Evolutionary conservation across 768 basidiomycete genomes (phyloP).

Genomic region (Neoboletus subvelutipes): DNA sequence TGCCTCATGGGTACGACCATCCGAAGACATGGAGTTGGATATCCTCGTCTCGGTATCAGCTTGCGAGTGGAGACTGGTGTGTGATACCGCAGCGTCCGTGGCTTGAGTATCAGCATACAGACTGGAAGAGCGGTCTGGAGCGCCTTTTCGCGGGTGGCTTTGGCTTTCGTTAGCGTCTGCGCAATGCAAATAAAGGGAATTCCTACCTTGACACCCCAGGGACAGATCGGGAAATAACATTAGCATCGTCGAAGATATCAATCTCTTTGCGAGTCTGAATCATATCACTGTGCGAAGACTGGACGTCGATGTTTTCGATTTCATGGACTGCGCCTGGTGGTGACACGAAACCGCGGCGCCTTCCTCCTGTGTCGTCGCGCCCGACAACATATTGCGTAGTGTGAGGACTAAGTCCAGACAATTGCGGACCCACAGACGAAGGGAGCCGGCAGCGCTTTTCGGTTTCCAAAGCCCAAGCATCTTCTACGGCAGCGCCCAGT

Average conservation of each 20-base stretch:
- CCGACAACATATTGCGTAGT: neutral
- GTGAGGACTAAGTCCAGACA: neutral
- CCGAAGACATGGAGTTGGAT: neutral
- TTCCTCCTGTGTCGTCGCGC: neutral
- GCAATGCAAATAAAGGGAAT: neutral
- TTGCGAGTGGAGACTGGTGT: neutral
- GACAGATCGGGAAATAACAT: neutral
- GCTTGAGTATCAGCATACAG: neutral
- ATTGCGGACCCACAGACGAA: neutral
- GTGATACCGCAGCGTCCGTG: neutral
- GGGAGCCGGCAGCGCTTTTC: too few species aligned
- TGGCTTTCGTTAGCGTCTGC: constrained; percentile 2
- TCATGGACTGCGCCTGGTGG: neutral
- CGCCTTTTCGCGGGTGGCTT: neutral
- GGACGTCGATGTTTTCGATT: neutral
- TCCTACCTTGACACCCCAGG: constrained; percentile 1
- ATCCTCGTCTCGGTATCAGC: neutral
- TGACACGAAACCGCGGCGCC: neutral
- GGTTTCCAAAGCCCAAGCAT: neutral
- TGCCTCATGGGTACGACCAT: neutral
- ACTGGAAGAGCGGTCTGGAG: neutral
- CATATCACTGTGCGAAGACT: neutral
- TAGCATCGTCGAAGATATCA: neutral
- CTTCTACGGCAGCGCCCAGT: neutral
- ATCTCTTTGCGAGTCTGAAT: neutral